Percentiles rank a stretch among this genome's conserved stretches.
phyloP scores from a whole-genome alignment of 495 filamentous ascomycete genomes.

The Xylaria acuta region DNA sequence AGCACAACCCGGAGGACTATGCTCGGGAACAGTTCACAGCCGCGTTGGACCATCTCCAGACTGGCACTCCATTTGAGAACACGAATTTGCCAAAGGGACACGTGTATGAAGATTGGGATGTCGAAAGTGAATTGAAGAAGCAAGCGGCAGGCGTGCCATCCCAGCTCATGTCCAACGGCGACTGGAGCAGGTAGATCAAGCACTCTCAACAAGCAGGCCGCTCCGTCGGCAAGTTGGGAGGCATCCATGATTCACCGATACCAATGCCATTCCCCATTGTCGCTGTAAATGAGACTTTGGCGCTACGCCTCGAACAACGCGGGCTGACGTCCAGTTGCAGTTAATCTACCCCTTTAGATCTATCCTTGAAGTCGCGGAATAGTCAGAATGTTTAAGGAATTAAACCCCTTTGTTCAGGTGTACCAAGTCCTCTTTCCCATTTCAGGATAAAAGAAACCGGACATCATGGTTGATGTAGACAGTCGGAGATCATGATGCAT shows the following conservation, averaged over 20 bases:
- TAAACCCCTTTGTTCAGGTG: not conserved
- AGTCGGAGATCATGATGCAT: not conserved
- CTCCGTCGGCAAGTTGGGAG: not conserved
- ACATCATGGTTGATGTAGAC: not conserved
- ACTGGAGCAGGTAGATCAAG: slow-evolving; percentile 29
- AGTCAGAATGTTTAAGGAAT: no score
- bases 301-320: not conserved
- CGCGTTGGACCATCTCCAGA: slow-evolving; percentile 36
- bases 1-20: slow-evolving; percentile 55
- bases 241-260: not conserved
- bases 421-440: not conserved
- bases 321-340: not conserved
- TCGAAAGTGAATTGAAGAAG: slow-evolving; percentile 41
- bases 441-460: not conserved
- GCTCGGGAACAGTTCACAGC: slow-evolving; percentile 51
- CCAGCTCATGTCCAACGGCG: slow-evolving; percentile 26
- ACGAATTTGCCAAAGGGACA: slow-evolving; percentile 43
- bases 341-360: not conserved
- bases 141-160: slow-evolving; percentile 25
- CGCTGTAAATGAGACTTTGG: not conserved
- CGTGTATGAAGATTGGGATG: slow-evolving; percentile 40
- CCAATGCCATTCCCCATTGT: not conserved
- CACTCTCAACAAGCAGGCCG: not conserved
- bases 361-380: not conserved
- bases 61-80: slow-evolving; percentile 38